Conservation (phyloP, 192 early-diverging fungal genomes). For the Chytriomyces confervae region DNA sequence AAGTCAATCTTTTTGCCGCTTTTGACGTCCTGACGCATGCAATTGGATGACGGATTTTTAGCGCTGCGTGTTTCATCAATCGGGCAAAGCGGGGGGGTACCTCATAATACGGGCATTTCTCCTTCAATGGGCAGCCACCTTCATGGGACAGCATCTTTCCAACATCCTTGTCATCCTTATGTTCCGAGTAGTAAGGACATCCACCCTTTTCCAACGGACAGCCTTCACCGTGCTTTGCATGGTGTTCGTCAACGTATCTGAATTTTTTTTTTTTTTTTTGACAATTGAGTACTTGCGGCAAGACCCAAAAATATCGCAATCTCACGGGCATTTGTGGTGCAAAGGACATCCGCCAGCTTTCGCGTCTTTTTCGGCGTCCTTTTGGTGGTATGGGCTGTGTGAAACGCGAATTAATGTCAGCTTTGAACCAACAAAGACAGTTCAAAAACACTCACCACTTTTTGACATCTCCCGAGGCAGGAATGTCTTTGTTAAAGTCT, state of each 20-base stretch:
- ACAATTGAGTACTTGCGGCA: too few species aligned
- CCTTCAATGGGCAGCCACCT: slow-evolving; percentile 39
- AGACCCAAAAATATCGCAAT: background rate
- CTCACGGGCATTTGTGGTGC: slow-evolving; percentile 11
- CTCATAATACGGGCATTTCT: slow-evolving; percentile 47
- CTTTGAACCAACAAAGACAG: background rate
- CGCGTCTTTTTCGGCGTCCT: background rate
- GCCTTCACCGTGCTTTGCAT: slow-evolving; percentile 6
- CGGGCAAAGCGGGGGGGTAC: background rate
- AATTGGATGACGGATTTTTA: too few species aligned
- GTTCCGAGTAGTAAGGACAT: slow-evolving; percentile 27
- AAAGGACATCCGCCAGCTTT: background rate
- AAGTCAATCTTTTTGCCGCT: slow-evolving; percentile 42
- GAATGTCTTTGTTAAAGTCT: slow-evolving; percentile 8
- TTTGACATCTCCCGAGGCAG: background rate
- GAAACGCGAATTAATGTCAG: background rate
- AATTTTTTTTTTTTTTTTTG: too few species aligned
- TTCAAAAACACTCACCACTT: background rate
- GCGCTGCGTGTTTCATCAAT: background rate
- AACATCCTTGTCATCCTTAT: slow-evolving; percentile 4
- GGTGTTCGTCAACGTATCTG: slow-evolving; percentile 16
- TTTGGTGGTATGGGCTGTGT: background rate
- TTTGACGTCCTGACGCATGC: slow-evolving; percentile 34
- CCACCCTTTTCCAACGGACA: slow-evolving; percentile 28
- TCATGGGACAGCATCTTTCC: slow-evolving; percentile 16